Evolutionary conservation across 805 yeast species (phyloP), one percentile per base, ranked within the genome.

Genomic region (Monosporozyma unispora): DNA sequence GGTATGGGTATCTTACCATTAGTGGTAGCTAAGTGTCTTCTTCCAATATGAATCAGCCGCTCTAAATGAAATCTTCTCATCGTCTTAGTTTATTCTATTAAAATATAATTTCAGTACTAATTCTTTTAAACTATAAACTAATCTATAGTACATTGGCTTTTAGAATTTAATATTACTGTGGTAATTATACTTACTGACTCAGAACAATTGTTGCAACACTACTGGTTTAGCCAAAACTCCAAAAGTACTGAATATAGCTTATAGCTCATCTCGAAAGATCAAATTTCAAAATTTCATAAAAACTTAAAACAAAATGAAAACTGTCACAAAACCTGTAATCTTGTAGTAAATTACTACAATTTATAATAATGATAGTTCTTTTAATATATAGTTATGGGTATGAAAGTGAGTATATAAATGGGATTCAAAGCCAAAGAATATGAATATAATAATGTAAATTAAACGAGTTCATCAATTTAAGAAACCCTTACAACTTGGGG

Each of bases 401-500:
- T 12, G 14, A 31, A 31, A 6, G n/a, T 31, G 14, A 12, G 5
- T 31, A 31, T 14, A 11, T 39, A 39, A 19, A 21, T 21, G 22
- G 16, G 21, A 39, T 39, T n/a, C 42, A 39, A 31, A 31, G n/a
- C 7, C 7, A 31, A 14, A 31, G 10, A 9, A 7, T 1, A 28
- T 9, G 33, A 31, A 31, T 14, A 14, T 31, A 8, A 12, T 14
- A 3, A 14, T 14, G 14, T 29, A 25, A n/a, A 22, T 9, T 22
- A 21, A 18, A 14, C 28, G n/a, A 11, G 19, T 8, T 12, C 18
- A 14, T 25, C 44, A 90, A 63, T 91, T 91, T 58, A 91, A 73
- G 62, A 79, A 91, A 0, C 97, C 98, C 66, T 89, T 89, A 69
- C 99, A 93, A 0, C 86, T 89, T 0, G 89, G 81, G 1, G 97